These are phyloP conservation scores for Dipodascus geniculatus DNA, from an alignment of 805 yeast genomes.

Conservation along the genomic window DNA sequence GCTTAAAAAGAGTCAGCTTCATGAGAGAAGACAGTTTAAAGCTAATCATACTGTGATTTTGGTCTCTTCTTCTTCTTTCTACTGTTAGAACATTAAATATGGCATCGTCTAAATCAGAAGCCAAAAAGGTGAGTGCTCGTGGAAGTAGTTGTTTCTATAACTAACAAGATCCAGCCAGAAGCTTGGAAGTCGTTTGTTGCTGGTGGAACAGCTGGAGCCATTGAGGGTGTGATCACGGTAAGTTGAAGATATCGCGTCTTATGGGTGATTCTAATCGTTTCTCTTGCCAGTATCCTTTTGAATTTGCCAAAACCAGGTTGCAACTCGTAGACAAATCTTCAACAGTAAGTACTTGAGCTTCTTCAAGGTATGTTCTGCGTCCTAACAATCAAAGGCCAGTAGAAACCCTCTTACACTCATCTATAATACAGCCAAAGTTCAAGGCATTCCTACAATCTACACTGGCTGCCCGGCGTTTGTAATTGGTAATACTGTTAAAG, in stretches of 20 bases:
- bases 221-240: constrained; percentile 69
- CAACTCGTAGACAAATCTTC: constrained; percentile 41
- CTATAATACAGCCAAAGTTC: constrained; percentile 58
- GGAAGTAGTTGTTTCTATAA: no score
- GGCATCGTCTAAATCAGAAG: neutral
- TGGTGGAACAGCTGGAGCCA: constrained; percentile 35
- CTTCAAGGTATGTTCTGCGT: neutral
- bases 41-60: no score
- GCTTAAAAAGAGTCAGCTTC: neutral
- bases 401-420: constrained; percentile 79
- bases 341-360: constrained; percentile 7
- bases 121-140: neutral
- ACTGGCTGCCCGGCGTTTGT: constrained; percentile 97
- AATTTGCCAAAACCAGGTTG: constrained; percentile 87
- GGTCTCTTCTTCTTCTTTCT: neutral
- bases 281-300: constrained; percentile 61
- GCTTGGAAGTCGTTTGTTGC: constrained; percentile 31
- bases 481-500: constrained; percentile 91
- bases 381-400: constrained; percentile 37
- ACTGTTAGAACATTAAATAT: neutral
- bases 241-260: constrained; percentile 2
- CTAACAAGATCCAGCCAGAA: no score
- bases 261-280: neutral
- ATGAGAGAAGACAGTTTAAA: neutral
- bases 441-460: constrained; percentile 70